A percentile compares a stretch with the other conserved stretches of the same genome.
Conservation (phyloP, 306 rosid species). For the Gleditsia sinensis region DNA sequence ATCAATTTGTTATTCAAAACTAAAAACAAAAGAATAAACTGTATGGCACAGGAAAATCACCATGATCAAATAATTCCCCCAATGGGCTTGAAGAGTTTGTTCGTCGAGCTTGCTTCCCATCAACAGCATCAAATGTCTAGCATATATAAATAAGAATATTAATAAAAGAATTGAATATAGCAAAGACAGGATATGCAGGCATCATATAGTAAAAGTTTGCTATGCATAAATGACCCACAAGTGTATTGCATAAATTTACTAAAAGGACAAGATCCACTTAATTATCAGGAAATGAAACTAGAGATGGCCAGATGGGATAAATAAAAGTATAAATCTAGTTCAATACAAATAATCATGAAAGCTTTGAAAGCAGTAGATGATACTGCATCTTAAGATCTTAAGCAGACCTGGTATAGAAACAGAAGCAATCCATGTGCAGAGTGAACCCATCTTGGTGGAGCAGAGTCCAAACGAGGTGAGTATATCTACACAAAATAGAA, state of each 20-base stretch:
- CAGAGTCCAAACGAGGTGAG: conserved; percentile 80
- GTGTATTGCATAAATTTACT: neutral
- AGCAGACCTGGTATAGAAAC: conserved; percentile 87
- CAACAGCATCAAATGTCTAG: conserved; percentile 98
- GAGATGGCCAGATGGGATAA: neutral
- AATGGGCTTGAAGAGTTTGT: conserved; percentile 95
- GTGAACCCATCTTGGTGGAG: conserved; percentile 99
- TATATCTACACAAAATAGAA: conserved; percentile 63
- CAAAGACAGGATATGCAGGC: neutral
- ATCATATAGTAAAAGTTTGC: conserved; percentile 8
- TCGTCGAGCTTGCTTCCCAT: conserved; percentile 98
- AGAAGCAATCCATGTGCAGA: conserved; percentile 89
- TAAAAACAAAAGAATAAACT: conserved; percentile 11
- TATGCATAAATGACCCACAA: neutral
- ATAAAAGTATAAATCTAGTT: too few relatives aligned
- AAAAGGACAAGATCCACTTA: conserved; percentile 14
- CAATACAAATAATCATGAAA: neutral
- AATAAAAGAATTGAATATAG: neutral
- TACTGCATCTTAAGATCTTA: conserved; percentile 7
- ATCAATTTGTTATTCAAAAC: neutral
- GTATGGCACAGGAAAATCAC: conserved; percentile 44
- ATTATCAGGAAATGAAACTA: conserved; percentile 6
- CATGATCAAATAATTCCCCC: conserved; percentile 98
- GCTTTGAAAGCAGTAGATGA: neutral
- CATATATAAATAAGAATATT: conserved; percentile 21